Evolutionary conservation across 148 eudicot species (phyloP).

Genomic region (Rhododendron williamsianum): DNA sequence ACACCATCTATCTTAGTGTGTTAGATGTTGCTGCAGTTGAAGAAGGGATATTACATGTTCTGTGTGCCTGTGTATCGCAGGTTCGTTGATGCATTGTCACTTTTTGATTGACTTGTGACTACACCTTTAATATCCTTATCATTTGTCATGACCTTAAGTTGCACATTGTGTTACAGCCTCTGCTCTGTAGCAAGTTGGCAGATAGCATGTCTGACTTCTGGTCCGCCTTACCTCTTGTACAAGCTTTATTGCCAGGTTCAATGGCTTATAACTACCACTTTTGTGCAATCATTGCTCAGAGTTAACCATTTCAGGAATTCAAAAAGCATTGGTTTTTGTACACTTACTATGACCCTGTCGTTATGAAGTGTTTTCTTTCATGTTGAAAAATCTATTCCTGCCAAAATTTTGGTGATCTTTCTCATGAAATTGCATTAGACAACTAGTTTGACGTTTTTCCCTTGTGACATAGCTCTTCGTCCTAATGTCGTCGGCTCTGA

Average conservation of each 20-base stretch:
- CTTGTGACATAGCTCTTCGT: constrained; percentile 57
- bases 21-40: constrained; percentile 62
- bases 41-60: constrained; percentile 72
- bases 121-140: constrained; percentile 9
- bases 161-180: constrained; percentile 40
- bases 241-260: constrained; percentile 78
- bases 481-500: constrained; percentile 43
- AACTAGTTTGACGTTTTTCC: constrained; percentile 9
- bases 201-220: constrained; percentile 54
- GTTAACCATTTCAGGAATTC: not conserved
- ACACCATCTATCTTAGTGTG: constrained; percentile 43
- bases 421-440: not conserved
- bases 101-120: not conserved
- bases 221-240: constrained; percentile 71
- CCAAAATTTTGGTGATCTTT: not conserved
- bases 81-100: constrained; percentile 26
- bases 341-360: not conserved
- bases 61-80: constrained; percentile 74
- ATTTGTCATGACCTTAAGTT: constrained; percentile 4
- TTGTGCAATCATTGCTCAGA: not conserved
- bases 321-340: not conserved
- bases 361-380: not conserved
- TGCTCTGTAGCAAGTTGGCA: constrained; percentile 66
- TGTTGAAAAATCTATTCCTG: not conserved
- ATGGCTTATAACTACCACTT: constrained; percentile 2